phyloP scores from a whole-genome alignment of 192 early-diverging fungal genomes.

The Chytriomyces confervae region DNA sequence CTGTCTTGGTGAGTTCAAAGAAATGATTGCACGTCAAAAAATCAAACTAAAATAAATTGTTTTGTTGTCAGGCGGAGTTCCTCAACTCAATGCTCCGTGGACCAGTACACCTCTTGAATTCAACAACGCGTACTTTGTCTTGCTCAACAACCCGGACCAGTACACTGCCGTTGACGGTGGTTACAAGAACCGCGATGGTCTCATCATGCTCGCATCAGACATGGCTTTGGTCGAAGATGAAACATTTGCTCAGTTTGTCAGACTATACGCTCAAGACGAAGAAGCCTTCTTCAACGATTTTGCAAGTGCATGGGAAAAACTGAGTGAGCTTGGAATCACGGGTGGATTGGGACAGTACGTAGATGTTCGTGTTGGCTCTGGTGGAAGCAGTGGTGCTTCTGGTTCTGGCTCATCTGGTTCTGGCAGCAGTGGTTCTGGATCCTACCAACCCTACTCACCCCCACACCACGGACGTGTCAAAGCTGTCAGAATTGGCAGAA shows the following conservation, averaged over 20 bases:
- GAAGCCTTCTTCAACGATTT: slow-evolving; percentile 69
- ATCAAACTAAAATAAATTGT: too few relatives aligned
- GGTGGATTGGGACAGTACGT: too few relatives aligned
- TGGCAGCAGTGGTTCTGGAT: too few relatives aligned
- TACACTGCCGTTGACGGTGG: neutral
- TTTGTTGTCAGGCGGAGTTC: slow-evolving; percentile 54
- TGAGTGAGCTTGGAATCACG: slow-evolving; percentile 83
- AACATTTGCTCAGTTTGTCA: slow-evolving; percentile 11
- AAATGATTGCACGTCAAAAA: too few relatives aligned
- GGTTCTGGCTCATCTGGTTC: too few relatives aligned
- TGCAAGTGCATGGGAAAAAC: slow-evolving; percentile 80
- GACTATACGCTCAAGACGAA: slow-evolving; percentile 20
- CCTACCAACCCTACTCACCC: too few relatives aligned
- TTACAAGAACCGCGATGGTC: neutral
- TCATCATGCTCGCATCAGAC: neutral
- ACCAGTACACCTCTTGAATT: slow-evolving; percentile 44
- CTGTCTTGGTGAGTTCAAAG: slow-evolving; percentile 46
- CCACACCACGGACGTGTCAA: too few relatives aligned
- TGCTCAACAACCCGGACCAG: slow-evolving; percentile 13
- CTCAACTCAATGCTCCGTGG: slow-evolving; percentile 58
- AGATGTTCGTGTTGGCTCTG: too few relatives aligned
- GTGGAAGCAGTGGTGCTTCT: too few relatives aligned
- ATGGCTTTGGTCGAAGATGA: slow-evolving; percentile 27
- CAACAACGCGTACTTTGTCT: slow-evolving; percentile 57
- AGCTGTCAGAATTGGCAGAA: too few relatives aligned